Evolutionary conservation across 352 stramenopile genomes (phyloP), one percentile per base, ranked within the genome.

Genomic region (Phytophthora sojae): DNA sequence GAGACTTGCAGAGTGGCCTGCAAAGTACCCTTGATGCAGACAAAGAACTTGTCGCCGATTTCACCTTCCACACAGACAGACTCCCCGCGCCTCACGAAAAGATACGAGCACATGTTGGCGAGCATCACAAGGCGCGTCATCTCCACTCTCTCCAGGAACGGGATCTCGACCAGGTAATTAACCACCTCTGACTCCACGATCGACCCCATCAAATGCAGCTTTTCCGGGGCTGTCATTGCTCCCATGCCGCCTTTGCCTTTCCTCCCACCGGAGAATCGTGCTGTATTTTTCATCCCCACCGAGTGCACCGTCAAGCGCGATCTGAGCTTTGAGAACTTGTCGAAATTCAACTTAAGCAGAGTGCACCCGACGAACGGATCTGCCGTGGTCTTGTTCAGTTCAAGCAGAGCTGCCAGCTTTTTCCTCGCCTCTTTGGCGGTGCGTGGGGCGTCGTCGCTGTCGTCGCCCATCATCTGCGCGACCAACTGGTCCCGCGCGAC

Each of bases 171-270:
- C 4, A 93, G 61, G 44, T 88, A 91, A 61, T 83, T 91, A 12
- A 89, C 79, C 30, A 91, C 78, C 61, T 93, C 83, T 23, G 83
- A 87, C 47, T 93, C 85, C 30, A 88, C 75, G 54, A 93, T 89
- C 1, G 83, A 83, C 49, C 71, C 81, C 51, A 93, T 76, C 51
- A 90, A 66, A 64, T 90, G 83, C 47, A 90, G 77, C 53, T 91
- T 89, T 57, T 93, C 85, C 0, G 81, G 71, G 0, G 72, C 71
- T 1, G 85, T 90, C 50, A 83, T 78, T 0, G 39, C 19, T 4
- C 61, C 61, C 30, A 62, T 73, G 25, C 61, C 75, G 6, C 60
- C 44, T 32, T 75, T 64, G 1, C 32, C 62, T 19, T 58, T 63
- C 50, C 42, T 60, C 0, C 82, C 72, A 5, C 80, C 79, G 0